Evolutionary conservation across 106 monocot genomes (phyloP).

Genomic region (Alisma plantagoaquatica): DNA sequence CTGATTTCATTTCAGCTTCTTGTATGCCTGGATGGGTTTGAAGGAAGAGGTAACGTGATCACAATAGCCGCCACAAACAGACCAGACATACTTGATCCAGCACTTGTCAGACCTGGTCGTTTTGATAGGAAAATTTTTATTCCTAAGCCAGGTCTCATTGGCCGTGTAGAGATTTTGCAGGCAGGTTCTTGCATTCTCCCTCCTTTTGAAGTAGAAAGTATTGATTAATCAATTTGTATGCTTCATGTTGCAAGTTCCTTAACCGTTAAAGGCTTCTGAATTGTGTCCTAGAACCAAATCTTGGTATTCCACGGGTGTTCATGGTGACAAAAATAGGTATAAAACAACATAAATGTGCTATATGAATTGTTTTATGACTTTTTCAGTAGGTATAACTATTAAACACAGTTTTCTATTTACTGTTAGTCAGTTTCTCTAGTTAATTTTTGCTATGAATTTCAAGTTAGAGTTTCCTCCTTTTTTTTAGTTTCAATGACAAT

Average conservation of each 20-base stretch:
- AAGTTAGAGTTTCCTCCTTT: no score
- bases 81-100: constrained; percentile 94
- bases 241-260: background rate
- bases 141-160: constrained; percentile 73
- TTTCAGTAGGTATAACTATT: no score
- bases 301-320: no score
- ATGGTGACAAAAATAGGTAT: no score
- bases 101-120: constrained; percentile 83
- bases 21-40: constrained; percentile 88
- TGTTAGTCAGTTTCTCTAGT: no score
- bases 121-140: constrained; percentile 90
- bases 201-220: background rate
- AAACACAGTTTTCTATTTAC: no score
- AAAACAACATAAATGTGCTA: no score
- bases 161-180: constrained; percentile 80
- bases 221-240: no score
- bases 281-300: background rate
- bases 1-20: constrained; percentile 57
- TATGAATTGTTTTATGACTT: background rate
- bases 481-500: no score
- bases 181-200: constrained; percentile 14
- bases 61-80: constrained; percentile 94
- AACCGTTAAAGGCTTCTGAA: background rate
- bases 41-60: constrained; percentile 87
- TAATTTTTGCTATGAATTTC: no score